Evolutionary conservation across 2,329 filamentous ascomycete species (phyloP), one percentile per base, ranked within the genome.

Genomic region (Aspergillus sp.): DNA sequence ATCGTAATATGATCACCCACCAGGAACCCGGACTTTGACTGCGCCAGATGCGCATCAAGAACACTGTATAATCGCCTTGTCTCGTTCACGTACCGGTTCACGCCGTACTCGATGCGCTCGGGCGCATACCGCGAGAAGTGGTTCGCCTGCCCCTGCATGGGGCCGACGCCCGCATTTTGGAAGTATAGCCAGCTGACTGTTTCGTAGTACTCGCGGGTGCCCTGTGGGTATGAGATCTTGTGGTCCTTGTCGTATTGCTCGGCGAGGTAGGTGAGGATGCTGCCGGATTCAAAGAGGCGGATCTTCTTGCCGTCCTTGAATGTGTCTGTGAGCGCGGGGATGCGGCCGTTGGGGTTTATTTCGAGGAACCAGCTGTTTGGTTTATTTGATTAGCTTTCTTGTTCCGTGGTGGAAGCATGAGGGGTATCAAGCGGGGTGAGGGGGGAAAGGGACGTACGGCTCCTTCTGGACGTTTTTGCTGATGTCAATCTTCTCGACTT

Each of bases 311-410:
- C 90, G 72, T 95, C 87, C 5, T 80, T 80, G 72, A 90, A 88
- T 6, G 82, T 90, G 75, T 96, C 92, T 7, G 90, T 95, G 51
- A 96, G 68, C 57, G 92, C 92, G 4, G 92, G 93, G 67, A 96
- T 96, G 64, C 92, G 89, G 63, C 92, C 92, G 73, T 96, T 96
- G 62, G 92, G 92, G 76, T 96, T 96, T 77, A 96, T 96, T 52
- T 87, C 86, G 27, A 96, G 83, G 77, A 93, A 97, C 91, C 90
- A 96, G 15, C 85, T 74, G 24, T 15, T 37, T 1, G 7, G 14
- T 8, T 37, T 37, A n/a, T 11, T 17, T 39, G n/a, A 24, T 50
- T 50, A 39, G 51, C 43, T 37, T 40, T 19, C 46, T 45, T 31
- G 17, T 33, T 40, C 2, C 1, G 37, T 8, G 19, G 24, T 41